These are phyloP conservation scores for Verticillium nubilum DNA, from an alignment of 2,329 filamentous ascomycete species.

Conservation along the genomic window DNA sequence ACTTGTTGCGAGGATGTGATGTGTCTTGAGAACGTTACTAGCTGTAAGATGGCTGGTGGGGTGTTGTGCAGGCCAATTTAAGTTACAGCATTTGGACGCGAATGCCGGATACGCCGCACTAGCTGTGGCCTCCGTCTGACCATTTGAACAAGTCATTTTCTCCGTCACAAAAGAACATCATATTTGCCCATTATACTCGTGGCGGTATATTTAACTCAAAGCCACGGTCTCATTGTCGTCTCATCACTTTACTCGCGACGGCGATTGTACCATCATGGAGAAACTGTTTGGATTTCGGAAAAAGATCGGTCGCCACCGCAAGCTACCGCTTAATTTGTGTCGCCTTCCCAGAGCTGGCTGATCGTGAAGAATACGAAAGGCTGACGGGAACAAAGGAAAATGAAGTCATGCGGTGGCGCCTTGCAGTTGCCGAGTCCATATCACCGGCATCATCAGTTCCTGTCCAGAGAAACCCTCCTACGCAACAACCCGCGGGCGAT, in stretches of 20 bases:
- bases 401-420: conserved; percentile 23
- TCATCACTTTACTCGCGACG: not conserved
- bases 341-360: conserved; percentile 16
- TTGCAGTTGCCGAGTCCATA: conserved; percentile 23
- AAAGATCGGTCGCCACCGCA: conserved; percentile 25
- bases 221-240: not conserved
- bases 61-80: too few species aligned
- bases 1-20: too few species aligned
- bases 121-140: too few species aligned
- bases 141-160: not conserved
- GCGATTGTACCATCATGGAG: not conserved
- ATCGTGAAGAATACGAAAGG: conserved; percentile 21
- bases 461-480: conserved; percentile 37
- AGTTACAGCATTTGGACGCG: too few species aligned
- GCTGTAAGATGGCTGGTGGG: too few species aligned
- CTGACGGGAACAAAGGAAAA: conserved; percentile 33
- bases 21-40: too few species aligned
- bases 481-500: conserved; percentile 36
- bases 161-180: not conserved
- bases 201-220: too few species aligned
- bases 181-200: too few species aligned
- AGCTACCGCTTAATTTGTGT: conserved; percentile 29
- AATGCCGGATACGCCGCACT: too few species aligned
- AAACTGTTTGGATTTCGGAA: conserved; percentile 27
- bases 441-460: conserved; percentile 35